Base-by-base conservation (phyloP, 2,329 filamentous ascomycete genomes). In the Biscogniauxia marginata region DNA sequence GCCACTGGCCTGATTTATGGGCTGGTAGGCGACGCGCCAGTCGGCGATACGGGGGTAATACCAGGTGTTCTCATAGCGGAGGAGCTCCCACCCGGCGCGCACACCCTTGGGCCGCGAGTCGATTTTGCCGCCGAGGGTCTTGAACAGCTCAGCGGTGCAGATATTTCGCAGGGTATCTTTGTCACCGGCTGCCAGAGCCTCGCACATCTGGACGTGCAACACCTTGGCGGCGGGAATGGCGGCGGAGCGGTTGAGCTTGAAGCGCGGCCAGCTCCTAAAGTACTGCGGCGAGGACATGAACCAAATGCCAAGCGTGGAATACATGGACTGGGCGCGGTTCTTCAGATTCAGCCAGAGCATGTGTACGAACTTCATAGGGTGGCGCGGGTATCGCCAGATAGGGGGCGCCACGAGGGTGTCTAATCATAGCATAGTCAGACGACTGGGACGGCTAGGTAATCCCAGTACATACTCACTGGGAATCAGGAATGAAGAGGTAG, bases 191-290 rank as follows among this genome's bases (percentile, higher is more conserved):
- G 87, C 87, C 50, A 88, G 80, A 4, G 82, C 82, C 56, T 79
- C 77, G 63, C 85, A 84, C 77, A 90, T 83, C 61, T 82, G 73
- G 52, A 75, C 73, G 70, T 90, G 86, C 65, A 89, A 74, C 19
- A 75, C 78, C 64, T 82, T 79, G 25, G 85, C 87, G 1, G 79
- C 77, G 1, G 83, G 79, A 7, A 77, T 70, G 48, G 83, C 73
- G 52, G 71, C 67, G 20, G 71, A 62, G 13, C 75, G 75, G 22
- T 71, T 63, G 22, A 79, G 67, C 65, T 78, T 75, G 67, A 79
- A 78, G n/a, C 64, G 66, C 11, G 78, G 77, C 19, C 71, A 72
- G 25, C 70, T 71, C 52, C 77, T 70, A 62, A 77, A 70, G 54
- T 44, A 21, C 1, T 61, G 65, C 21, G 75, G 74, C 74, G 79